Percentiles rank a stretch among this genome's conserved stretches.
These are phyloP conservation scores for Prunus campanulata DNA, from an alignment of 306 rosid species.

Conservation along the genomic window DNA sequence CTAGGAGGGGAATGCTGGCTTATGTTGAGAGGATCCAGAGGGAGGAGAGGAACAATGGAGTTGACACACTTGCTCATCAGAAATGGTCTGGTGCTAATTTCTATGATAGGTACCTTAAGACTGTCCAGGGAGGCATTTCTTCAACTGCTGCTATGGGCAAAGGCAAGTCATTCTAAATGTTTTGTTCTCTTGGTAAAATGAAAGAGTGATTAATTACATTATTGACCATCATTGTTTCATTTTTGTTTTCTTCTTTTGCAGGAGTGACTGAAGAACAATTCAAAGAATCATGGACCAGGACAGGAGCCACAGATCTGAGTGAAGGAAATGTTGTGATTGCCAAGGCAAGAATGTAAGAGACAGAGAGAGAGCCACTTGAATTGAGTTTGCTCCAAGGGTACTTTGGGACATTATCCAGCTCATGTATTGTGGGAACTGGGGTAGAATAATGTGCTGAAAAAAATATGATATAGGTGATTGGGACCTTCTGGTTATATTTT, in stretches of 20 bases:
- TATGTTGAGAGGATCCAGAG: constrained; percentile 94
- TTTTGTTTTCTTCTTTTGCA: constrained; percentile 23
- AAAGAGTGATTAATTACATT: neutral
- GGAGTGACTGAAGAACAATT: constrained; percentile 98
- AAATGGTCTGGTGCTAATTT: constrained; percentile 98
- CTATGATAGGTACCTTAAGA: constrained; percentile 91
- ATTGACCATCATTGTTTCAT: neutral
- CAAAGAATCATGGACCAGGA: constrained; percentile 85
- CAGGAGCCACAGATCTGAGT: constrained; percentile 56
- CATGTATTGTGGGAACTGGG: constrained; percentile 15
- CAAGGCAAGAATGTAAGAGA: constrained; percentile 67
- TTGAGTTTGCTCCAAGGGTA: constrained; percentile 5
- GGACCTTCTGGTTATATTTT: constrained; percentile 17
- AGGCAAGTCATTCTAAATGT: constrained; percentile 41
- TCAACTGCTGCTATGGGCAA: constrained; percentile 99
- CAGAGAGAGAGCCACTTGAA: neutral
- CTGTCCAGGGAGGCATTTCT: constrained; percentile 89
- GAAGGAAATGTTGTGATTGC: constrained; percentile 67
- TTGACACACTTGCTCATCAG: constrained; percentile 96
- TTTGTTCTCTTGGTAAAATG: neutral
- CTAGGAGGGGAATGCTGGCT: constrained; percentile 84
- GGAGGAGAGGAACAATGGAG: constrained; percentile 87
- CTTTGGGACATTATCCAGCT: constrained; percentile 10
- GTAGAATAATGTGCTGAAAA: constrained; percentile 25
- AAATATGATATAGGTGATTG: constrained; percentile 8